A percentile compares a stretch with the other conserved stretches of the same genome.
Conservation (phyloP, 1,139 yeast species). For the Zygosaccharomyces pseudobailii region DNA sequence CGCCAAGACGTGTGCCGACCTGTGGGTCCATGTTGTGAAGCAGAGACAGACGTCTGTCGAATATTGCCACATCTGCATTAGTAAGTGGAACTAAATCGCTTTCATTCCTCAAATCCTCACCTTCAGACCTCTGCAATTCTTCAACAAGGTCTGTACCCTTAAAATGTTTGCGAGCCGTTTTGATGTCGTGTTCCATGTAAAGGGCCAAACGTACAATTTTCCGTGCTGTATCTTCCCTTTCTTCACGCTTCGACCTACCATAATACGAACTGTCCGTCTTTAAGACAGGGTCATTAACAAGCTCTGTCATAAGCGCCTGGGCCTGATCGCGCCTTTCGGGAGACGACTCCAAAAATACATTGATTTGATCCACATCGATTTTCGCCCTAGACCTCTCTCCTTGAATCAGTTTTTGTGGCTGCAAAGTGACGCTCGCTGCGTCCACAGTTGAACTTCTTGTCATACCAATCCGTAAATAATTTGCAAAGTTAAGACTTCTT, state of each 20-base stretch:
- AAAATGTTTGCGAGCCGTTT: conserved; percentile 22
- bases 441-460: conserved; percentile 28
- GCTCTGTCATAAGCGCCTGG: conserved; percentile 40
- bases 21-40: conserved; percentile 51
- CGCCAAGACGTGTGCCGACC: conserved; percentile 62
- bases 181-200: conserved; percentile 45
- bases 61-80: conserved; percentile 37
- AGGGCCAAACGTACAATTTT: conserved; percentile 48
- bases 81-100: conserved; percentile 13
- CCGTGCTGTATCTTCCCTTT: conserved; percentile 49
- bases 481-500: background rate
- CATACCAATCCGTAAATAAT: conserved; percentile 14
- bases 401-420: conserved; percentile 35
- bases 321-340: conserved; percentile 48
- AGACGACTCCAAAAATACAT: conserved; percentile 53
- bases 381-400: conserved; percentile 47
- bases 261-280: conserved; percentile 47
- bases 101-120: conserved; percentile 3
- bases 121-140: conserved; percentile 21
- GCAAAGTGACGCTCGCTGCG: conserved; percentile 20
- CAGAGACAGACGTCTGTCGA: conserved; percentile 40
- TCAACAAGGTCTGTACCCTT: conserved; percentile 24
- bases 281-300: conserved; percentile 53
- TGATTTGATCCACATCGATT: conserved; percentile 46
- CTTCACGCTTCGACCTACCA: conserved; percentile 46